Evolutionary conservation across 148 eudicot species (phyloP).

Genomic region (Fallopia convolvulus): DNA sequence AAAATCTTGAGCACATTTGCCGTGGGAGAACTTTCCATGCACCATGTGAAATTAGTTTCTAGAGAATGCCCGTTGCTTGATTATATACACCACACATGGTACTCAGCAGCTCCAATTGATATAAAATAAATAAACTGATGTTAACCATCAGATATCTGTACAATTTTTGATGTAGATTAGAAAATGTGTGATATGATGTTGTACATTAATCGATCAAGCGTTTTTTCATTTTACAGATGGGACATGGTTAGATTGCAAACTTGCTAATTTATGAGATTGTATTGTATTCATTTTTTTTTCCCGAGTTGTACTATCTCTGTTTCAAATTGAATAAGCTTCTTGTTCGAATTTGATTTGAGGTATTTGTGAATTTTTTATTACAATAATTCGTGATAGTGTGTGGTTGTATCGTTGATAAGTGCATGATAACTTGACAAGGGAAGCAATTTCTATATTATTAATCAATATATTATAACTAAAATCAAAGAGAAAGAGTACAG

Average conservation of each 20-base stretch:
- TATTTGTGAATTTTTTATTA: no score
- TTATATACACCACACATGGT: slow-evolving; percentile 14
- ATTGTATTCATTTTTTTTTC: neutral
- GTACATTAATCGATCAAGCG: neutral
- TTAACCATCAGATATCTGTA: neutral
- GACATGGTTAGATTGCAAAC: neutral
- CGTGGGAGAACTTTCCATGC: slow-evolving; percentile 98
- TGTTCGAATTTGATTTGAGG: neutral
- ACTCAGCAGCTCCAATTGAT: neutral
- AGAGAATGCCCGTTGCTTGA: neutral
- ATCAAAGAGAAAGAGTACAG: no score
- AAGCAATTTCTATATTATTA: no score
- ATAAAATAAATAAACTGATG: neutral
- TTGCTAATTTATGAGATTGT: neutral
- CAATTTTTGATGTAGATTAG: neutral
- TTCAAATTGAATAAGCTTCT: slow-evolving; percentile 1
- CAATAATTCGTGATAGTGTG: no score
- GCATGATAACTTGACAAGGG: no score
- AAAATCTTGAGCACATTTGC: slow-evolving; percentile 85
- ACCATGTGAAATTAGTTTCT: slow-evolving; percentile 89
- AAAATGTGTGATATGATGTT: neutral
- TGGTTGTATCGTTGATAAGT: no score
- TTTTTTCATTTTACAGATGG: neutral
- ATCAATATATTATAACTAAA: no score
- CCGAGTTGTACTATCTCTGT: neutral